phyloP scores from a whole-genome alignment of 768 basidiomycete genomes.

The Amanita rubescens region DNA sequence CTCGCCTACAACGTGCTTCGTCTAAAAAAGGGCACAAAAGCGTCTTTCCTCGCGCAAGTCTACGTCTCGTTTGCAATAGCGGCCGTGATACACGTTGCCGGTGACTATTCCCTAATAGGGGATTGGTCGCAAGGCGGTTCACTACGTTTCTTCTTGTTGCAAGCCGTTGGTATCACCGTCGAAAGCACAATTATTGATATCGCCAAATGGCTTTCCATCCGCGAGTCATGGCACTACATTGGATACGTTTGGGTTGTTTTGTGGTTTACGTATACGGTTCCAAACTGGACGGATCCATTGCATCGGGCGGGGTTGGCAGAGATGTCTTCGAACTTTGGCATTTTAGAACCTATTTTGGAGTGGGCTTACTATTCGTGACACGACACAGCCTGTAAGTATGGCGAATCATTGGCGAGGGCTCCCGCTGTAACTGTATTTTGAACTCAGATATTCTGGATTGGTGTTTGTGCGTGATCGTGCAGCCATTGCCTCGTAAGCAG shows the following conservation, averaged over 20 bases:
- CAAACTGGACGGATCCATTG: conserved; percentile 15
- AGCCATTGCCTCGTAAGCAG: too few species aligned
- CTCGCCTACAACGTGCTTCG: conserved; percentile 3
- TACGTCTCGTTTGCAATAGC: conserved; percentile 23
- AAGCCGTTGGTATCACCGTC: conserved; percentile 26
- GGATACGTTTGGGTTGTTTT: conserved; percentile 21
- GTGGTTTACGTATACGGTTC: conserved; percentile 20
- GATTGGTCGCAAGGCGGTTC: conserved; percentile 7
- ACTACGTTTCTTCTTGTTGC: conserved; percentile 21
- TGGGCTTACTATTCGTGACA: neutral
- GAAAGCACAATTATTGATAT: conserved; percentile 23
- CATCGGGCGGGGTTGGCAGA: conserved; percentile 11
- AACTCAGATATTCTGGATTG: too few species aligned
- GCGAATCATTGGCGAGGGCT: too few species aligned
- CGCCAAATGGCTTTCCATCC: conserved; percentile 11
- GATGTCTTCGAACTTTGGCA: conserved; percentile 8
- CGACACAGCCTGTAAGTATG: too few species aligned
- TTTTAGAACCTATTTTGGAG: neutral
- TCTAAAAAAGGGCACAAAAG: conserved; percentile 8
- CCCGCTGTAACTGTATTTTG: too few species aligned
- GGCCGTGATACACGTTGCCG: conserved; percentile 24
- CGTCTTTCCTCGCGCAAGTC: conserved; percentile 13
- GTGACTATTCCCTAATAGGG: conserved; percentile 24
- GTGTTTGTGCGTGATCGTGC: too few species aligned
- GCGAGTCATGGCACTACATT: conserved; percentile 7